Evolutionary conservation across 2,329 filamentous ascomycete genomes (phyloP), one percentile per base, ranked within the genome.

Genomic region (Trichophyton verrucosum): DNA sequence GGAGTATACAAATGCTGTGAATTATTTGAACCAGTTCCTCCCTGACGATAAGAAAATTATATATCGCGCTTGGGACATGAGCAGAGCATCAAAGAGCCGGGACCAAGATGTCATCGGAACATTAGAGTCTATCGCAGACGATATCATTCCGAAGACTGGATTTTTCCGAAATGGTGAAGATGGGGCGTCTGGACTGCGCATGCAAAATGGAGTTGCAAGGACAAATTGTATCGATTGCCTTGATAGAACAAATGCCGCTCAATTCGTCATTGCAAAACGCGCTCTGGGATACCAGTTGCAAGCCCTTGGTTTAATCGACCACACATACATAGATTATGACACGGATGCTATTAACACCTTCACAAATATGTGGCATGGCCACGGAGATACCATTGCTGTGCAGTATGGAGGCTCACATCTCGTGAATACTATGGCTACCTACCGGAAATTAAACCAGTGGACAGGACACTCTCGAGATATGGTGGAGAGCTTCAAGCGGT

Each of bases 381-480:
- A 99, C 70, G 94, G 94, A 61, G 94, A 99, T 73, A 96, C 91
- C 3, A 97, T 99, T 68, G 94, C 94, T 0, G 88, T 97, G 60
- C 94, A 99, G 72, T 99, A 99, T 68, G 94, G 94, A 61, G 94
- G 94, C 8, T 97, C 91, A 1, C 94, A 99, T 73, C 82, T 99
- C 0, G 94, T 99, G 68, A 99, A 99, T 72, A 99, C 94, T 0
- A 97, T 99, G 91, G 91, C 95, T 66, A 99, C 94, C 3, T 99
- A 99, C 73, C 88, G 94, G 61, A 97, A 97, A 75, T 95, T 96
- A 72, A 97, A 97, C 66, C 92, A 97, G 72, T 99, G 94, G 94
- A 95, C 91, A 24, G 96, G 90, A 68, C 91, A 96, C 72, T 96
- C 92, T 1, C 83, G 94, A 66, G 94, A 99, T 73, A 97, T 99